A percentile compares a stretch with the other conserved stretches of the same genome.
phyloP scores from a whole-genome alignment of 1,284 basidiomycete species.

The Dichomitus squalens region DNA sequence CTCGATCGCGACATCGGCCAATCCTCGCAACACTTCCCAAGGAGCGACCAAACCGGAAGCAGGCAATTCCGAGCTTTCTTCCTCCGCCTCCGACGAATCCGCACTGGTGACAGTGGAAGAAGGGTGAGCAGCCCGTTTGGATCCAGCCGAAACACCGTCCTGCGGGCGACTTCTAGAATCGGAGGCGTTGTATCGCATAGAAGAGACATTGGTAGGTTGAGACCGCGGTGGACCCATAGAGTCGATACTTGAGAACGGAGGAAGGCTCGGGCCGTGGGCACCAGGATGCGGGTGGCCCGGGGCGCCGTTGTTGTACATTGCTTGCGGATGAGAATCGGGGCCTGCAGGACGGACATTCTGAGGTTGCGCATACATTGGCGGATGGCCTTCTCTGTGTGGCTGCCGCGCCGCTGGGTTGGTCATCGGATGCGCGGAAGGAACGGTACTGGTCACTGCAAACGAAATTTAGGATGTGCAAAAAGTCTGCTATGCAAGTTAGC shows the following conservation, averaged over 20 bases:
- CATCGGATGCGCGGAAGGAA: constrained; percentile 30
- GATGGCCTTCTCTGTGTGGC: constrained; percentile 26
- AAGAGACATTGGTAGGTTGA: constrained; percentile 54
- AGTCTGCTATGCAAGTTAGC: constrained; percentile 40
- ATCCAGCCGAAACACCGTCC: constrained; percentile 37
- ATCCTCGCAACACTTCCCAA: constrained; percentile 78
- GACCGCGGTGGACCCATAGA: constrained; percentile 53
- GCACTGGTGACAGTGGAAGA: constrained; percentile 71
- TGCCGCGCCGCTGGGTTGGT: constrained; percentile 21
- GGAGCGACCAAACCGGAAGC: constrained; percentile 80
- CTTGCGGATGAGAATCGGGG: constrained; percentile 28
- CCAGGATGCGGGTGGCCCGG: constrained; percentile 28
- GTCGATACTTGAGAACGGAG: constrained; percentile 72
- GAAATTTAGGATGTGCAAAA: constrained; percentile 25
- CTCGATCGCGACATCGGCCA: constrained; percentile 80
- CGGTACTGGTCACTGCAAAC: constrained; percentile 27
- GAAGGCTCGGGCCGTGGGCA: constrained; percentile 53
- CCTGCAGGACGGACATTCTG: constrained; percentile 29
- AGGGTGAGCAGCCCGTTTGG: constrained; percentile 60
- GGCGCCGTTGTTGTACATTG: constrained; percentile 26
- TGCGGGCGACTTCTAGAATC: constrained; percentile 42
- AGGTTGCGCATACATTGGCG: constrained; percentile 28
- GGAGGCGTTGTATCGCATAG: constrained; percentile 55
- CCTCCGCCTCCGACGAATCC: constrained; percentile 77
- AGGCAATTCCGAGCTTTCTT: constrained; percentile 75